A percentile compares a stretch with the other conserved stretches of the same genome.
Conservation (phyloP, 1,139 yeast genomes). For the Kodamaea plutei region DNA sequence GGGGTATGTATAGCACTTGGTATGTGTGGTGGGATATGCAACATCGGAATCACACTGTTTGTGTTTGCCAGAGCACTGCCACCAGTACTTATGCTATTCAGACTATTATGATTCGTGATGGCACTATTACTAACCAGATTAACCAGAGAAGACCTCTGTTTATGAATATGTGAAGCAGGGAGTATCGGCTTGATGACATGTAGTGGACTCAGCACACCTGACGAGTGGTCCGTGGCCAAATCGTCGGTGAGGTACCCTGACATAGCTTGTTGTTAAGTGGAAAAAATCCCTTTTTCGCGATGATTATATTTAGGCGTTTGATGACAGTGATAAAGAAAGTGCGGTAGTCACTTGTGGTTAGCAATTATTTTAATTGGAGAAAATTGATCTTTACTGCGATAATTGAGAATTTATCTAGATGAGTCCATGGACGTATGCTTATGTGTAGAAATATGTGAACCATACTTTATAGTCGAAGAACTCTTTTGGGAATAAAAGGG, state of each 20-base stretch:
- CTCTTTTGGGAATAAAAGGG: too few species aligned
- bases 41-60: background rate
- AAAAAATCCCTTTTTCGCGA: constrained; percentile 4
- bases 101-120: background rate
- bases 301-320: constrained; percentile 1
- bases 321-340: background rate
- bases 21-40: constrained; percentile 3
- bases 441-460: too few species aligned
- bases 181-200: constrained; percentile 18
- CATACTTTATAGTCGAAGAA: too few species aligned
- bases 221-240: constrained; percentile 15
- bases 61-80: background rate
- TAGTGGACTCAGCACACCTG: constrained; percentile 21
- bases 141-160: background rate
- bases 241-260: constrained; percentile 18
- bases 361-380: too few species aligned
- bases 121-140: background rate
- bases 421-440: too few species aligned
- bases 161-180: constrained; percentile 16
- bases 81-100: background rate
- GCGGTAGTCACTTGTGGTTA: too few species aligned
- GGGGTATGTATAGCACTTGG: constrained; percentile 12
- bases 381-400: too few species aligned
- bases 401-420: too few species aligned
- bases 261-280: constrained; percentile 8